Evolutionary conservation across 441 rosid genomes (phyloP).

Genomic region (Melastoma candidum): DNA sequence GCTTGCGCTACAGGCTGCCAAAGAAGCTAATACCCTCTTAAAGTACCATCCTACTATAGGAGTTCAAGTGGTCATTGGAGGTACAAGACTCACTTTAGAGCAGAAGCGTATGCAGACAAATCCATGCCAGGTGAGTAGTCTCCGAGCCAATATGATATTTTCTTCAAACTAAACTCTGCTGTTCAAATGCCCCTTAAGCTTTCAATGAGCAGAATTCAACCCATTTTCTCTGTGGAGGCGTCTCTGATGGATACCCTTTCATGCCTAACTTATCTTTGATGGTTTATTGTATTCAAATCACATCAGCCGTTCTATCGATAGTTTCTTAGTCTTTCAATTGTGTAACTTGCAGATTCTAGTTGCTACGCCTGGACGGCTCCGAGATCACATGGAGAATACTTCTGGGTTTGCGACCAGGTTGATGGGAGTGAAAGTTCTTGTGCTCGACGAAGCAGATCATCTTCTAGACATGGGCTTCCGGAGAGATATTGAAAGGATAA

Average conservation of each 20-base stretch:
- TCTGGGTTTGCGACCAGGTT: slow-evolving; percentile 85
- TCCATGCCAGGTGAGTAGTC: slow-evolving; percentile 70
- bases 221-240: no score
- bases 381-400: slow-evolving; percentile 88
- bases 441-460: slow-evolving; percentile 97
- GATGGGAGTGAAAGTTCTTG: slow-evolving; percentile 82
- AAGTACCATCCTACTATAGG: slow-evolving; percentile 84
- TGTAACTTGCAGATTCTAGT: slow-evolving; percentile 54
- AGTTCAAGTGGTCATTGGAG: slow-evolving; percentile 94
- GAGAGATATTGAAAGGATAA: slow-evolving; percentile 78
- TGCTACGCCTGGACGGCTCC: slow-evolving; percentile 97
- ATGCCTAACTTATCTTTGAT: no score
- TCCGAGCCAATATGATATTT: background rate
- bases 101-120: slow-evolving; percentile 81
- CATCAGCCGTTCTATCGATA: background rate
- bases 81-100: slow-evolving; percentile 75
- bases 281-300: no score
- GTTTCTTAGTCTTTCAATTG: background rate
- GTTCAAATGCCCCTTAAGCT: no score
- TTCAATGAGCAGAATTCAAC: no score
- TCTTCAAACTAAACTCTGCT: background rate
- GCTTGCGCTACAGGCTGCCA: slow-evolving; percentile 90
- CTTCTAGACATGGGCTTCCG: slow-evolving; percentile 93
- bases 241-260: no score
- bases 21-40: slow-evolving; percentile 67